These are phyloP conservation scores for Penicillium macrosclerotiorum DNA, from an alignment of 495 filamentous ascomycete species.

Conservation along the genomic window DNA sequence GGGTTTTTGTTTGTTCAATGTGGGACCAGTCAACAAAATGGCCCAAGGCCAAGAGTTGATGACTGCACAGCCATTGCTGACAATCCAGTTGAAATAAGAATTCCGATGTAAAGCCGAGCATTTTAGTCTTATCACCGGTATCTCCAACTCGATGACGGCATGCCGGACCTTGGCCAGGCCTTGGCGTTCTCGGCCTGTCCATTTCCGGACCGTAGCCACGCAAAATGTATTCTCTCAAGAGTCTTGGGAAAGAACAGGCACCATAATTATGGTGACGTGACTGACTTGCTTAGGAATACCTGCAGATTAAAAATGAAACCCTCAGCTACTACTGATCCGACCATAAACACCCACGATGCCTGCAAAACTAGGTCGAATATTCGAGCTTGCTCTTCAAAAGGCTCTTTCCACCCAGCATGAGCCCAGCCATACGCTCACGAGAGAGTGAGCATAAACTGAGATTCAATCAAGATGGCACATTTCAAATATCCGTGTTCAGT, in stretches of 20 bases:
- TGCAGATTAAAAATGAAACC: too few species aligned
- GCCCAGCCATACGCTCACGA: too few species aligned
- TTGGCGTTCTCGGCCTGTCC: background rate
- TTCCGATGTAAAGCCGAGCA: too few species aligned
- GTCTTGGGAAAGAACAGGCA: background rate
- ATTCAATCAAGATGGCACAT: conserved; percentile 32
- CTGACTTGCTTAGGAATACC: background rate
- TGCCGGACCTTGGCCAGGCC: too few species aligned
- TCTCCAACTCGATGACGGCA: background rate
- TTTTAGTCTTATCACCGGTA: conserved; percentile 7
- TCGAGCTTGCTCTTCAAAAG: background rate
- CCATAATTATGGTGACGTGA: conserved; percentile 1
- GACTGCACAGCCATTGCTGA: too few species aligned
- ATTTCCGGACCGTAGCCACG: conserved; percentile 2
- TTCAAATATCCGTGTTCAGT: conserved; percentile 57
- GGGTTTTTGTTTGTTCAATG: too few species aligned
- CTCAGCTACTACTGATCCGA: too few species aligned
- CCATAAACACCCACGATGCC: too few species aligned
- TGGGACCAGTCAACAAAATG: too few species aligned
- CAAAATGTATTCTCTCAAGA: background rate
- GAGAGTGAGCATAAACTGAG: background rate
- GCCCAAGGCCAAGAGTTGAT: too few species aligned
- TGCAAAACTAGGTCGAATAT: too few species aligned
- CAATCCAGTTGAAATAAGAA: too few species aligned
- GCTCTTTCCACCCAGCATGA: background rate